A percentile compares a stretch with the other conserved stretches of the same genome.
These are phyloP conservation scores for Fusarium sp. DNA, from an alignment of 2,329 filamentous ascomycete genomes.

Conservation along the genomic window DNA sequence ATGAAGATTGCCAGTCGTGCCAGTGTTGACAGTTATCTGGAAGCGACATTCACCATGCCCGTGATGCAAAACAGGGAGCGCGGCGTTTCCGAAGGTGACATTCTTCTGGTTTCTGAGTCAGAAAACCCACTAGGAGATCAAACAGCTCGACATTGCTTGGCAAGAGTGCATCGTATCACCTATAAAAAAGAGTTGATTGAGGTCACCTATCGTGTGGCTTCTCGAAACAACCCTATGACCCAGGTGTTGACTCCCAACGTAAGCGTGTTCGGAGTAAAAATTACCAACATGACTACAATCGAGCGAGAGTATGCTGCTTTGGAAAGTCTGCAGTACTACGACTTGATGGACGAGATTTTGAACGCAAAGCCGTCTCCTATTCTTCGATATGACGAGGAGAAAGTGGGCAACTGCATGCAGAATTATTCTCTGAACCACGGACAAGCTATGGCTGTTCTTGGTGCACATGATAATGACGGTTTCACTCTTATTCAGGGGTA, in stretches of 20 bases:
- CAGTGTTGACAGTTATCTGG: slow-evolving; percentile 91
- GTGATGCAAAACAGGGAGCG: slow-evolving; percentile 76
- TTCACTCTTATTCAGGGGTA: slow-evolving; percentile 96
- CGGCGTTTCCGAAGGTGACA: slow-evolving; percentile 83
- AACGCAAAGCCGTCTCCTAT: slow-evolving; percentile 90
- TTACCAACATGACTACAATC: slow-evolving; percentile 92
- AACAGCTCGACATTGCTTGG: slow-evolving; percentile 81
- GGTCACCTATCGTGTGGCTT: slow-evolving; percentile 85
- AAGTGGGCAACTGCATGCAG: slow-evolving; percentile 73
- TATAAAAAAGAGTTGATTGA: slow-evolving; percentile 86
- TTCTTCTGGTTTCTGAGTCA: slow-evolving; percentile 84
- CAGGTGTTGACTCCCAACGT: slow-evolving; percentile 74
- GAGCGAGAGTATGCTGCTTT: slow-evolving; percentile 95
- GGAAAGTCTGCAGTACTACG: slow-evolving; percentile 92
- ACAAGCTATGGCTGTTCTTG: slow-evolving; percentile 91
- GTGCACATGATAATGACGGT: slow-evolving; percentile 93
- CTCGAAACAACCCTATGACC: slow-evolving; percentile 70
- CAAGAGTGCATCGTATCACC: slow-evolving; percentile 81
- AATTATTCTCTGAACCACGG: slow-evolving; percentile 89
- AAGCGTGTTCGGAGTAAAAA: slow-evolving; percentile 79
- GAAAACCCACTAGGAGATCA: slow-evolving; percentile 74
- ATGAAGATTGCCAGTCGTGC: slow-evolving; percentile 89
- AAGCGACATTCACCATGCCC: slow-evolving; percentile 87
- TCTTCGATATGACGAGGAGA: slow-evolving; percentile 80
- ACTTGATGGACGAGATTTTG: slow-evolving; percentile 92